Evolutionary conservation across 352 stramenopile species (phyloP), one percentile per base, ranked within the genome.

Genomic region (Paralagenidium karlingii): DNA sequence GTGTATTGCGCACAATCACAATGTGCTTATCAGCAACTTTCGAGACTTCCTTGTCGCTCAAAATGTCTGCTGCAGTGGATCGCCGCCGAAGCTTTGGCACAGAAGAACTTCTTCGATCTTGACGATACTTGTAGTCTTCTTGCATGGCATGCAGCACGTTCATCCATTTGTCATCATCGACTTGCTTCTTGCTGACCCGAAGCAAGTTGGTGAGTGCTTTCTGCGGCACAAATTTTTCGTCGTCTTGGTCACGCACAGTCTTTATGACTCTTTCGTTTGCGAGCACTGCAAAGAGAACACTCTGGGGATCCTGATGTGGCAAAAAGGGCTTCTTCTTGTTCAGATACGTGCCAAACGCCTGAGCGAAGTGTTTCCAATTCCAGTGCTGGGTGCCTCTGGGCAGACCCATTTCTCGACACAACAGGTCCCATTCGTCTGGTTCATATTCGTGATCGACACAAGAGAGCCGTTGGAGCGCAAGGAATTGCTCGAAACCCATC

Each of bases 121-220:
- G 24, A 3, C 54, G 49, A 37, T 65, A 62, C n/a, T 60, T 59
- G 34, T 73, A 67, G 22, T 39, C 55, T 3, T 48, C 60, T 38
- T 79, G 58, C 42, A 68, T 62, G 3, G 58, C 52, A 34, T 74
- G 50, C 13, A 80, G 30, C 20, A 80, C 38, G 8, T 60, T 42
- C 34, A 75, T 57, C 66, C 66, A 80, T 13, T 58, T 62, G 5
- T 73, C 51, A 30, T 74, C 61, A 9, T 64, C 53, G 2, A 78
- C 52, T 31, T 63, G 55, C 5, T 47, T 51, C 18, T 53, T 38
- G 34, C 63, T 45, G 16, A 69, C 48, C 11, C 54, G 61, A 24
- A 80, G 51, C n/a, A 80, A 10, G 24, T 69, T 70, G 0, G 59
- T 66, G 25, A 80, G 53, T 9, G 66, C 55, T 12, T 61, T 58